Base-by-base conservation (phyloP, 2,329 filamentous ascomycete species). In the Cercospora brassicicola region DNA sequence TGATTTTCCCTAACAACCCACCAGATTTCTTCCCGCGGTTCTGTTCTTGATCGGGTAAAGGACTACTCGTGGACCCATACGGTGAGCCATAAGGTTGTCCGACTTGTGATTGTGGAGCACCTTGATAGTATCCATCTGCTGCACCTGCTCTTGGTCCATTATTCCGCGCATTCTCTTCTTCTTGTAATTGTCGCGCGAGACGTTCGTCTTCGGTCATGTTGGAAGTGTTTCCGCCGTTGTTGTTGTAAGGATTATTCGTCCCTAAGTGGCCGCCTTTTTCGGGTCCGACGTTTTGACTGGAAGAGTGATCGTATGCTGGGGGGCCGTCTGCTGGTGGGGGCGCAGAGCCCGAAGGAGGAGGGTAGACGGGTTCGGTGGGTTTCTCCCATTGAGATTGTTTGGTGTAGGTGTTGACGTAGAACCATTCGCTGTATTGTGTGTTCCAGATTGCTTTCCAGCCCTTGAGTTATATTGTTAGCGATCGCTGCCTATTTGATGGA, bases 341-440 rank as follows among this genome's bases (percentile, higher is more conserved):
- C 77, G 59, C 78, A 75, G 64, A 80, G 73, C 64, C 82, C 6
- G 78, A 77, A 30, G 77, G 79, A 7, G 84, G 80, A 15, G 86
- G 84, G 72, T 87, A 86, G 62, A 88, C 88, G 53, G 91, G 89
- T 63, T 85, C 85, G 42, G 89, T 92, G 18, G 93, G 93, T 73
- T 88, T 90, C 4, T 96, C 91, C 94, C 94, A 97, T 85, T 94
- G 91, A 4, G 94, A 96, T 77, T 91, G 86, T 76, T 95, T 95
- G 72, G 93, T 97, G 80, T 89, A 87, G 69, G 91, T 87, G 82
- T 97, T 95, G 69, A 97, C 91, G 82, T 91, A 97, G 86, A 95
- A 97, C 90, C 92, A 97, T 86, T 95, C 90, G 76, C 90, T 90
- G 83, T 97, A 97, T 76, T 95, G 89, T 0, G 91, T 88, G 79